phyloP scores from a whole-genome alignment of 805 yeast genomes.

The Candida peoriensis region DNA sequence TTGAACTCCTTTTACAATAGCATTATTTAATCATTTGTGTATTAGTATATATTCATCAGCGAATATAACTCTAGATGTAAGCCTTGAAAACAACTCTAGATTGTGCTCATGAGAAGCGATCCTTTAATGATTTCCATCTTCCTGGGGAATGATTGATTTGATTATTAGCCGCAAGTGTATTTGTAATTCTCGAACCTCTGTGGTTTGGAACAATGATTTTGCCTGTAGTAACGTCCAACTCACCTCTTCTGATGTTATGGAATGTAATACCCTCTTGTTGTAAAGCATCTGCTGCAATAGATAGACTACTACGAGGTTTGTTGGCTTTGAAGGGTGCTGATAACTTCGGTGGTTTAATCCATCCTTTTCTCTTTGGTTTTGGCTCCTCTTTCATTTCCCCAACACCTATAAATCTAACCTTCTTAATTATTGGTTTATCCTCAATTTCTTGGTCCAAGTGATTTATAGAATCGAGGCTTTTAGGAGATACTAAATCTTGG shows the following conservation, averaged over 20 bases:
- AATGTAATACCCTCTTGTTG: conserved; percentile 23
- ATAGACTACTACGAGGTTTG: too few species aligned
- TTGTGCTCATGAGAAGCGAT: conserved; percentile 1
- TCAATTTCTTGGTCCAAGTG: background rate
- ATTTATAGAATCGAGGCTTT: background rate
- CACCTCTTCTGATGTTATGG: conserved; percentile 19
- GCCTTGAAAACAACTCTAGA: background rate
- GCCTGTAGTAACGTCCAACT: conserved; percentile 17
- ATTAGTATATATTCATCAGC: background rate
- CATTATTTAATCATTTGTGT: background rate
- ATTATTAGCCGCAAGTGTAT: conserved; percentile 5
- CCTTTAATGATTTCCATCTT: conserved; percentile 7
- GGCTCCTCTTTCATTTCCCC: conserved; percentile 18
- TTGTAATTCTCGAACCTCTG: conserved; percentile 10
- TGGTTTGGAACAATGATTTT: conserved; percentile 15
- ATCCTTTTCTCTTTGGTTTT: conserved; percentile 20
- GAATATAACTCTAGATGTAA: background rate
- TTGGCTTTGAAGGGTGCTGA: background rate
- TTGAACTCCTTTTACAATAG: background rate
- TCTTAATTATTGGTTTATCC: conserved; percentile 12
- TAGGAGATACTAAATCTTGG: background rate
- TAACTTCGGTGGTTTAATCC: conserved; percentile 19
- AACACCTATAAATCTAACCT: conserved; percentile 25
- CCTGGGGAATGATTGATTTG: too few species aligned
- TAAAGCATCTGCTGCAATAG: conserved; percentile 19